These are phyloP conservation scores for Lithocarpus polystachyus DNA, from an alignment of 306 rosid genomes.

Conservation along the genomic window DNA sequence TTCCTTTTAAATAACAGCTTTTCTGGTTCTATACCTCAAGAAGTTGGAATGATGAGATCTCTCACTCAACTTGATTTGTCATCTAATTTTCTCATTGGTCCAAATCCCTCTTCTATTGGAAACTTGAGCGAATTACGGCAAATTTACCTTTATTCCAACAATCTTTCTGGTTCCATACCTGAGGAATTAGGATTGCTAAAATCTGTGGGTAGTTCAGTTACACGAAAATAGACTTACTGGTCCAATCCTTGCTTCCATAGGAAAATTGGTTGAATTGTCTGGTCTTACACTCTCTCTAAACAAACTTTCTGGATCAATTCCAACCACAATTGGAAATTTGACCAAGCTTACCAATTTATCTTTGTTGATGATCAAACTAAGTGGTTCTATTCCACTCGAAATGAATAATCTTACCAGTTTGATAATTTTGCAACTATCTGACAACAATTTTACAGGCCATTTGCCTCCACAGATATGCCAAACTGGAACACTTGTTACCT, in stretches of 20 bases:
- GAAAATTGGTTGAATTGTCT: background rate
- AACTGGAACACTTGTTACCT: background rate
- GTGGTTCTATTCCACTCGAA: background rate
- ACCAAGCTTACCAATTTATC: background rate
- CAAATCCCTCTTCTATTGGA: too few relatives aligned
- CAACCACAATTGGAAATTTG: conserved; percentile 11
- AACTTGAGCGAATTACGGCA: background rate
- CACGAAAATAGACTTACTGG: background rate
- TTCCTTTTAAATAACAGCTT: too few relatives aligned
- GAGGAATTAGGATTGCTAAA: background rate
- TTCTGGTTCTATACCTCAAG: conserved; percentile 14
- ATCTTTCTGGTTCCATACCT: background rate
- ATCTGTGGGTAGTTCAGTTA: background rate
- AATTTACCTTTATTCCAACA: background rate
- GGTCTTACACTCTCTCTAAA: background rate
- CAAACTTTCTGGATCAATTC: conserved; percentile 8
- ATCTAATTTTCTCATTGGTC: background rate
- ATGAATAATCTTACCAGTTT: background rate
- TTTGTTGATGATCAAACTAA: background rate
- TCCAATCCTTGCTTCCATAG: conserved; percentile 13
- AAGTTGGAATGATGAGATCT: conserved; percentile 31
- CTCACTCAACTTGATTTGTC: conserved; percentile 3
- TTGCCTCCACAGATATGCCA: background rate
- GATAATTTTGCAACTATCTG: background rate
- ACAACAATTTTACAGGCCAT: background rate